Base-by-base conservation (phyloP, 2,329 filamentous ascomycete genomes). In the Claviceps humidiphila region DNA sequence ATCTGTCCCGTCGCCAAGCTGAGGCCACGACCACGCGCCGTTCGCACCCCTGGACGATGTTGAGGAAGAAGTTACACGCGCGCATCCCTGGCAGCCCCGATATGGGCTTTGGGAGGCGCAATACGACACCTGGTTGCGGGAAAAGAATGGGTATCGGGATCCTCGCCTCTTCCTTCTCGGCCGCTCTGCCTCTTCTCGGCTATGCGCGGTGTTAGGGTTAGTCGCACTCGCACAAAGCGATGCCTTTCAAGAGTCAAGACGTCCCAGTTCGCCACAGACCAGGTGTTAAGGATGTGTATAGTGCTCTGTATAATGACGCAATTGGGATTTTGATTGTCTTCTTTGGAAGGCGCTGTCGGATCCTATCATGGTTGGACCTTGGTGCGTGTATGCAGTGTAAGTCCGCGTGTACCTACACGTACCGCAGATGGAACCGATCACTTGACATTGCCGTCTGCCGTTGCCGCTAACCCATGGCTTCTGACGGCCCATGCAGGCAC, bases 401-500 rank as follows among this genome's bases (percentile, higher is more conserved):
- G 30, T 34, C 30, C 9, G 30, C 30, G 30, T 34, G 30, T 34
- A 34, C 30, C 30, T 34, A 34, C 9, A 34, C 30, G 30, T 34
- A 34, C 30, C 30, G 30, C 30, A 34, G 30, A 34, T 34, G 30
- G 9, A 34, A 34, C 30, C 30, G 30, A 34, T 34, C 30, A 34
- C 26, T 39, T 9, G 9, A n/a, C 7, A n/a, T 24, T 14, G 34
- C 16, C 37, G 46, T 48, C 22, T 48, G 46, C n/a, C 46, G 26
- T 13, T 20, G 46, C 17, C 26, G 30, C 26, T 39, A 17, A 39
- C 14, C 22, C 47, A 49, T 37, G 47, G 47, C 24, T 11, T 37
- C 16, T 11, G 30, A 34, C 40, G n/a, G 22, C 47, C 26, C 47
- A 48, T 39, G 51, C 51, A 53, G 47, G 47, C 51, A 53, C 51